Percentiles rank a stretch among this genome's conserved stretches.
Evolutionary conservation across 331 rosid species (phyloP).

Genomic region (Quercus phellos): DNA sequence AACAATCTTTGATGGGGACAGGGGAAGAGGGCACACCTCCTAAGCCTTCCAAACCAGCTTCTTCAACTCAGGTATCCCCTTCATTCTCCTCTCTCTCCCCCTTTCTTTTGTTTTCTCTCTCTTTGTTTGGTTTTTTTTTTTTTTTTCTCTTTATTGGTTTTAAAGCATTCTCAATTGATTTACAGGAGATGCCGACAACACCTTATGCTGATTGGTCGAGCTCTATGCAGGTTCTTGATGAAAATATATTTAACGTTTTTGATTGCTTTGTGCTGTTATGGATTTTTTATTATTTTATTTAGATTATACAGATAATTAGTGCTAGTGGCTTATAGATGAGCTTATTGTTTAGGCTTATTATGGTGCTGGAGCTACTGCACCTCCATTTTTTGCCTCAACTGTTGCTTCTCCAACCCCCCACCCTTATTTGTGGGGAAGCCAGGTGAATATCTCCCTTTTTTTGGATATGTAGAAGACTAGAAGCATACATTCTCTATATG

Average conservation of each 20-base stretch:
- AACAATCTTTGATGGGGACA: conserved; percentile 58
- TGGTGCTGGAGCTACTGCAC: conserved; percentile 79
- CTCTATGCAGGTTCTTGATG: conserved; percentile 73
- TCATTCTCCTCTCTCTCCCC: not conserved
- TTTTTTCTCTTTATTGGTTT: not conserved
- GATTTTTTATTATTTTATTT: not conserved
- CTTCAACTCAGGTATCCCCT: conserved; percentile 55
- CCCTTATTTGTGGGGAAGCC: conserved; percentile 93
- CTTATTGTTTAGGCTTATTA: conserved; percentile 75
- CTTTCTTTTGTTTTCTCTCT: not conserved
- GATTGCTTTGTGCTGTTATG: not conserved
- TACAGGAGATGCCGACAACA: conserved; percentile 59
- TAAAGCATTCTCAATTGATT: conserved; percentile 14
- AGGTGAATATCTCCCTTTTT: conserved; percentile 41
- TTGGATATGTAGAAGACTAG: not conserved
- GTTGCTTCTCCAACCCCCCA: conserved; percentile 85
- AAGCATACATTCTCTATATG: not conserved
- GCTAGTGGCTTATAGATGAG: conserved; percentile 19
- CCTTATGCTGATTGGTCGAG: conserved; percentile 93
- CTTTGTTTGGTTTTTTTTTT: not conserved
- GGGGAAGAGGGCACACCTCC: conserved; percentile 82
- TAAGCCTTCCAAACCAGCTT: conserved; percentile 59
- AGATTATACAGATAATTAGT: conserved; percentile 12
- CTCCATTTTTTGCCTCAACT: conserved; percentile 81
- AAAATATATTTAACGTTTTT: conserved; percentile 10